Evolutionary conservation across 805 yeast species (phyloP), one percentile per base, ranked within the genome.

Genomic region (Sungouiella thailandica): DNA sequence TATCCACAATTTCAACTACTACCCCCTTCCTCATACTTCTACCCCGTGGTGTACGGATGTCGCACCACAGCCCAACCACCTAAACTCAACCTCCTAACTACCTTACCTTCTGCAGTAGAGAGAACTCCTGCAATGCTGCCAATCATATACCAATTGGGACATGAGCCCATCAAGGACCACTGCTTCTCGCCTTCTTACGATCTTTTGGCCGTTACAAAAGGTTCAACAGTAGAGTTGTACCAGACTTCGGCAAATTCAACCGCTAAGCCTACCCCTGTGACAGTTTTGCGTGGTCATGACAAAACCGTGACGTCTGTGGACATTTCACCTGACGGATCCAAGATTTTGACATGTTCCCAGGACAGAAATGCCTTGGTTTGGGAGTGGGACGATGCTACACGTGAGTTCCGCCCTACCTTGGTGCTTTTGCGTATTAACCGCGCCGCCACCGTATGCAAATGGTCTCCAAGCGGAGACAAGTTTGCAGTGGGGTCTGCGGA

Each of bases 401-500:
- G 76, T 17, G 62, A 62, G 29, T 76, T 68, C 52, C 87, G 83
- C 66, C 96, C 96, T 32, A 88, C 97, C 4, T 70, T 93, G 52
- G 99, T 93, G 17, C 71, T 94, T 36, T 72, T 94, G 56, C 78
- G 98, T 57, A 87, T 93, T 64, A 86, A 83, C 59, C 75, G 97
- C 40, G 96, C 97, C 17, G 98, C 98, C 5, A 93, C 97, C 2
- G 76, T 76, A 47, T 96, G 88, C 32, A 75, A 78, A 48, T 93
- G 99, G 99, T 83, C 96, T 7, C 97, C 97, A 14, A 77, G 75
- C 47, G 97, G 96, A n/a, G 66, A 65, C 53, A 93, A 93, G 66
- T 93, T 93, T 62, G 98, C 98, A 1, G 97, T 90, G 30, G 98
- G 97, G 1, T 84, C 96, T 2, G 87, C 96, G 29, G 97, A 96